phyloP scores from a whole-genome alignment of 768 basidiomycete genomes.

The Omphalotus guepiniiformis region DNA sequence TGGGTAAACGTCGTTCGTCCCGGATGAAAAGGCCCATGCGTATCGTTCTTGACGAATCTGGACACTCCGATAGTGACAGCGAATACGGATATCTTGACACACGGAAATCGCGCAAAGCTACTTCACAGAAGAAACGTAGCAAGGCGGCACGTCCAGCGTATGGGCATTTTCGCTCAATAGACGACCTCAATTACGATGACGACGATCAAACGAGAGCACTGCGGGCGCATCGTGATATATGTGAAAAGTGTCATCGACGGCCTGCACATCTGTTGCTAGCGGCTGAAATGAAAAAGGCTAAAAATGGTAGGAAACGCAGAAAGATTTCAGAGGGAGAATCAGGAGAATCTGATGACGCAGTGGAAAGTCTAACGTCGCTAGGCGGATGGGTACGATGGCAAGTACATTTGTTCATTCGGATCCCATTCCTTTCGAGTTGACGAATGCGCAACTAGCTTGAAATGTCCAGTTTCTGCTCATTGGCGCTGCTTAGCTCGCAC shows the following conservation, averaged over 20 bases:
- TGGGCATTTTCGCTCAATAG: constrained; percentile 39
- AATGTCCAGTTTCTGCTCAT: constrained; percentile 73
- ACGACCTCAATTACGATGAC: constrained; percentile 44
- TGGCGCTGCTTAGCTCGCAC: constrained; percentile 67
- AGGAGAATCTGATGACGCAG: constrained; percentile 52
- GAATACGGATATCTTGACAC: constrained; percentile 2
- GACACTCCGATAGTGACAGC: constrained; percentile 8
- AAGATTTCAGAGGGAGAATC: constrained; percentile 43
- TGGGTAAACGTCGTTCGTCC: constrained; percentile 42
- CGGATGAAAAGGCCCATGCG: constrained; percentile 38
- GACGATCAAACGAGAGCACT: constrained; percentile 56
- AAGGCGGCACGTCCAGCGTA: constrained; percentile 35
- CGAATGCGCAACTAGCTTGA: constrained; percentile 64
- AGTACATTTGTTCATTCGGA: constrained; percentile 15
- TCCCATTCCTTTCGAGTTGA: constrained; percentile 2
- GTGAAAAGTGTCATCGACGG: constrained; percentile 64
- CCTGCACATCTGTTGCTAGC: constrained; percentile 56
- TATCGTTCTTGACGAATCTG: constrained; percentile 27
- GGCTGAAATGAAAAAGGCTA: constrained; percentile 30
- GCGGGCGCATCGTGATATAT: constrained; percentile 55
- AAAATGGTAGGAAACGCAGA: constrained; percentile 38
- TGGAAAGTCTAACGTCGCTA: constrained; percentile 41
- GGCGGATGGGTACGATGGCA: constrained; percentile 89
- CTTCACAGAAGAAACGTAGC: constrained; percentile 15
- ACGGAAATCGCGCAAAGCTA: constrained; percentile 18